Base-by-base conservation (phyloP, 805 yeast species). In the Nakazawaea laoshanensis region DNA sequence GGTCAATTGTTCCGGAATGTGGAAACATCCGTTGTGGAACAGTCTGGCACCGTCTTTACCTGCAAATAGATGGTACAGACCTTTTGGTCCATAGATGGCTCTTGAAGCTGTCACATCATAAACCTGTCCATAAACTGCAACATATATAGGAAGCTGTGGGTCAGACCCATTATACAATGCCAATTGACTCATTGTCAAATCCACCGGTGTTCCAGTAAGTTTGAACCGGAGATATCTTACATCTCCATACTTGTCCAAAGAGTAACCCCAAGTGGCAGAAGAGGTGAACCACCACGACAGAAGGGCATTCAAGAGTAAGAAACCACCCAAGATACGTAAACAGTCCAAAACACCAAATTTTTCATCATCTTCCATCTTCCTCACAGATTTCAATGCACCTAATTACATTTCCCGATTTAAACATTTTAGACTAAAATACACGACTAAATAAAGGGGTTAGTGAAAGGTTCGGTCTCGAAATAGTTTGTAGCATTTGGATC, bases 31-130 rank as follows among this genome's bases (percentile, higher is more conserved):
- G 1, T 85, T 80, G 3, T 70, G 76, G 44, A 68, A 77, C 13
- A 80, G 81, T 19, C 88, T 56, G 3, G 86, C 77, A 24, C 74
- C 70, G 50, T 81, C 92, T 27, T 57, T 57, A 1, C 89, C 92
- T 20, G 77, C 65, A 45, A 81, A 67, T 26, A 63, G 54, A 7
- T 59, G 45, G 48, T 81, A 81, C 1, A 71, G 46, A 1, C 81
- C 81, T 1, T 61, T 53, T 1, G 77, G 76, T 0, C 81, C 82
- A 48, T 81, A 81, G 2, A 75, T 54, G 5, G 48, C 55, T 2
- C 63, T 54, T 9, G 68, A 56, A 0, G 64, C 52, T 2, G 74
- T 55, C 6, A 81, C 92, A 46, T 81, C 89, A 45, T 61, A 81
- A 0, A 81, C 77, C 10, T 57, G 59, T 1, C 83, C 83, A 43